Conservation (phyloP, 2,329 filamentous ascomycete species). For the Teratosphaeria gauchensis region DNA sequence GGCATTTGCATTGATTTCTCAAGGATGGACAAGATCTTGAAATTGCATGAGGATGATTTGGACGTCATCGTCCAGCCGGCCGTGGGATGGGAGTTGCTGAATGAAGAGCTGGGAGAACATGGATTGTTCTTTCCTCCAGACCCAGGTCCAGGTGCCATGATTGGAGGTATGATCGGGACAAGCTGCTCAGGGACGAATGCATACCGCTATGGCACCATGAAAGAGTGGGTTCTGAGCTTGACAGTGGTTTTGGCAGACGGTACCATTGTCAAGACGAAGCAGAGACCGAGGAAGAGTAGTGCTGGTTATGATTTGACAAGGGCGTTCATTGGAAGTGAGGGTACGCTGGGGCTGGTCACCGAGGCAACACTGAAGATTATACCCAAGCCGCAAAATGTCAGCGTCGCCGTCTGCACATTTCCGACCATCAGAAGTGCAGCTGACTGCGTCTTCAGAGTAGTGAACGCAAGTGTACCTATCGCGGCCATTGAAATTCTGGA, state of each 20-base stretch:
- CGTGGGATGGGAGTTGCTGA: constrained; percentile 77
- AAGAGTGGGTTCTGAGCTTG: constrained; percentile 80
- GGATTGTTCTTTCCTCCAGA: constrained; percentile 88
- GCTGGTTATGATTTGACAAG: constrained; percentile 88
- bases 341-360: constrained; percentile 81
- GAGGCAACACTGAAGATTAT: constrained; percentile 85
- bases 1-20: constrained; percentile 81
- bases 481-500: constrained; percentile 90
- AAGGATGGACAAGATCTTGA: constrained; percentile 72
- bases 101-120: constrained; percentile 61
- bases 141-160: constrained; percentile 83
- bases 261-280: constrained; percentile 79
- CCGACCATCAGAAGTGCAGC: constrained; percentile 60
- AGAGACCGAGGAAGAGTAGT: constrained; percentile 78
- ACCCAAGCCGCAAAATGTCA: constrained; percentile 67
- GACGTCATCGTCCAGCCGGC: constrained; percentile 53
- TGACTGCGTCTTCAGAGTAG: constrained; percentile 69
- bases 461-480: constrained; percentile 70
- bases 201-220: constrained; percentile 89
- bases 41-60: constrained; percentile 60
- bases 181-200: constrained; percentile 76
- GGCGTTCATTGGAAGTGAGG: constrained; percentile 83
- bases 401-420: constrained; percentile 66
- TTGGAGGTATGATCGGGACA: constrained; percentile 78
- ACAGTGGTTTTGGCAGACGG: constrained; percentile 87